Evolutionary conservation across 441 rosid genomes (phyloP), one percentile per base, ranked within the genome.

Genomic region (Pelargonium cotyledonis): DNA sequence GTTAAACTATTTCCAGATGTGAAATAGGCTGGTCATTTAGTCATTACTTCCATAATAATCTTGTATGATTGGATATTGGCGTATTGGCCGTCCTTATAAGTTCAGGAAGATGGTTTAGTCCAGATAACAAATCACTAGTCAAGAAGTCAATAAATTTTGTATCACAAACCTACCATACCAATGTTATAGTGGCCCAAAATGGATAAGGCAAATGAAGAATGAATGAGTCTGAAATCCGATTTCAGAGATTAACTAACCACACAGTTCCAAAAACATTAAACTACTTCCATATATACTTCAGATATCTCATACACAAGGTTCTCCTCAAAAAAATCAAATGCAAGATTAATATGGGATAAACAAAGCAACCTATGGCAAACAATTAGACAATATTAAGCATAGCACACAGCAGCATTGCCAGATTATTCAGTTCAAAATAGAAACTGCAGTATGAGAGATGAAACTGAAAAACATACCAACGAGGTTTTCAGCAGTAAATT

Each of bases 401-500:
- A 49, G 57, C 16, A 49, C 57, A 49, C 16, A 8, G 51, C 14
- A 46, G 16, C 63, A 58, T 58, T 58, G 19, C 63, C 12, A 58
- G 63, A 81, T 69, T 58, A 58, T 8, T 18, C 12, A 11, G 73
- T 75, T 31, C 19, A 18, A 21, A 21, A 57, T 23, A 68, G 16
- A 70, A 29, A 68, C 47, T 26, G 65, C 8, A 23, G 10, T 1
- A 68, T 6, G 31, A 58, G 63, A 58, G 63, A 21, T 9, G 14
- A 66, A 23, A 23, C 31, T 3, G 66, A 15, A 62, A 51, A 63
- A 61, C 63, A 58, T 72, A 87, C 96, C 92, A 80, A 81, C 86
- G 26, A 88, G 75, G 72, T 88, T 87, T 79, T 82, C 85, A 35
- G 96, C 89, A 35, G 91, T 83, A 68, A 89, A 93, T 82, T 84